Evolutionary conservation across 108 stramenopile genomes (phyloP), one percentile per base, ranked within the genome.

Genomic region (Pseudonitzschia multistriata): DNA sequence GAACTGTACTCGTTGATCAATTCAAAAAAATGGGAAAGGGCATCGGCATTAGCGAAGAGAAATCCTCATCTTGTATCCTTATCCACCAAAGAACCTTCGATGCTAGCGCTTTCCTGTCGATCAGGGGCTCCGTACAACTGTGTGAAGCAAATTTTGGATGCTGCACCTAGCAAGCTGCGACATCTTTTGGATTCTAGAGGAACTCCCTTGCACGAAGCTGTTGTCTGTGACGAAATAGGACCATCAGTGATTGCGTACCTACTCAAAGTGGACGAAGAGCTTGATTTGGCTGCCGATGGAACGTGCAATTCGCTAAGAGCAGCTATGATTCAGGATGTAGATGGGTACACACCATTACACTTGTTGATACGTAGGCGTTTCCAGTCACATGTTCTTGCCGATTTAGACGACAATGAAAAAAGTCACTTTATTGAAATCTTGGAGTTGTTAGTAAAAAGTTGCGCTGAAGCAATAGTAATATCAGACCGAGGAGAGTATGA

Each of bases 401-500:
- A 68, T 3, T 29, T 42, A 14, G 57, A 49, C 0, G 70, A 68
- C 1, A 62, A 47, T 0, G 70, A 68, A 0, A 62, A 47, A 10
- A 66, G 67, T 55, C 53, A 59, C 24, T 61, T 79, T 37, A 68
- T 82, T 64, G 57, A 57, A 28, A 75, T 81, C 47, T 40, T 84
- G 45, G 65, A 77, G 22, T 33, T 79, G 59, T 67, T 91, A 10
- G 85, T 91, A 11, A 34, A 81, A 62, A 82, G 83, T 8, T 84
- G 81, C 55, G 81, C 89, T 0, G 85, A 91, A 62, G 87, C 87
- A 5, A 74, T 81, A 27, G 79, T 81, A 5, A 69, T 88, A 39
- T 83, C 89, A 5, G 89, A 91, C 54, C 73, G 78, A 34, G 83
- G 86, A 45, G 89, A 91, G 45, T 91, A 88, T 45, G 87, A 88